These are phyloP conservation scores for Epichloe brachyelytri DNA, from an alignment of 2,329 filamentous ascomycete genomes.

Conservation along the genomic window DNA sequence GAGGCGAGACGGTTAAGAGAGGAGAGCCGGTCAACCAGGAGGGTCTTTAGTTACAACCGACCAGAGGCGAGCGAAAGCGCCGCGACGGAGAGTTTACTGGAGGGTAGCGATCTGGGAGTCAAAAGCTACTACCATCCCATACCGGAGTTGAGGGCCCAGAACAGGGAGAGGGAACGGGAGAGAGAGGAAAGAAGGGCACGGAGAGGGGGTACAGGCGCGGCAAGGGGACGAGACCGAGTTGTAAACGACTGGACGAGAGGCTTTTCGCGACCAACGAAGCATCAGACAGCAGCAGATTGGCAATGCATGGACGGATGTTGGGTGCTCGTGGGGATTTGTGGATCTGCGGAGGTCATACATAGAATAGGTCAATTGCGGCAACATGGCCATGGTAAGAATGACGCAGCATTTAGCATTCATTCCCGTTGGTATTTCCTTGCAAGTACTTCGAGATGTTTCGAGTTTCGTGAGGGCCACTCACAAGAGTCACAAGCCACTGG, in stretches of 20 bases:
- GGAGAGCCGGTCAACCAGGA: constrained; percentile 31
- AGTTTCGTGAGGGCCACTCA: too few species aligned
- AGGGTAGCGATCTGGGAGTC: constrained; percentile 38
- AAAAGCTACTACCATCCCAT: constrained; percentile 45
- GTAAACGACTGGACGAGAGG: neutral
- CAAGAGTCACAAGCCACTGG: too few species aligned
- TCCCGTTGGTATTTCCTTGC: too few species aligned
- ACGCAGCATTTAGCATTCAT: too few species aligned
- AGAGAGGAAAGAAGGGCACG: constrained; percentile 23
- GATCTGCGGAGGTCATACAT: too few species aligned
- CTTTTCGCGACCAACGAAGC: neutral
- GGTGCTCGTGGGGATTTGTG: too few species aligned
- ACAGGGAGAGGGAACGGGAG: constrained; percentile 13
- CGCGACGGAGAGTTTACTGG: constrained; percentile 18
- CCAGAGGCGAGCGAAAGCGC: constrained; percentile 22
- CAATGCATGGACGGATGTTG: neutral
- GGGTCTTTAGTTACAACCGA: constrained; percentile 43
- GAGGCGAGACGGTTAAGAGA: constrained; percentile 45
- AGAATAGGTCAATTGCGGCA: too few species aligned
- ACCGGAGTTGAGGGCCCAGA: constrained; percentile 32
- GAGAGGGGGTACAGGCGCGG: constrained; percentile 22
- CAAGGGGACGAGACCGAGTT: constrained; percentile 18
- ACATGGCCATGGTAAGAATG: too few species aligned
- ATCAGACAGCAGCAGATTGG: neutral
- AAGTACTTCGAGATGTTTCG: too few species aligned